Evolutionary conservation across 805 yeast species (phyloP).

Genomic region (Ogataea zsoltii): DNA sequence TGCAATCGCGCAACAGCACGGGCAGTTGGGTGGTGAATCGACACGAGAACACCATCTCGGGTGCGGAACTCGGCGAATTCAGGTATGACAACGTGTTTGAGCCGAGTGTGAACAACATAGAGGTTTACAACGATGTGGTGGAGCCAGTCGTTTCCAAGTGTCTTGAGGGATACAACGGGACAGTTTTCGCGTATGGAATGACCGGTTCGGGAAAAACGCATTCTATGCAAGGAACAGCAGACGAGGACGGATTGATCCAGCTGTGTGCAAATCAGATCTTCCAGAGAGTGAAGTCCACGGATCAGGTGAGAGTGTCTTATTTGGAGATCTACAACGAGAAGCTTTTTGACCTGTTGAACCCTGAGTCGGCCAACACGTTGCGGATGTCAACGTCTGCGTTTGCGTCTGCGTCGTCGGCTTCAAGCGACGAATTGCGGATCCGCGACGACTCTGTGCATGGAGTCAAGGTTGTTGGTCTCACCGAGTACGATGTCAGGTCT

Average conservation of each 20-base stretch:
- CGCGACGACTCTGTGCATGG: constrained; percentile 77
- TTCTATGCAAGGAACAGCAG: constrained; percentile 73
- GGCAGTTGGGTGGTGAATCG: constrained; percentile 49
- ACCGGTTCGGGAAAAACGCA: constrained; percentile 92
- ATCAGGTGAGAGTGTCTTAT: constrained; percentile 61
- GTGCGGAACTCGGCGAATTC: constrained; percentile 62
- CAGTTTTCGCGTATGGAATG: constrained; percentile 93
- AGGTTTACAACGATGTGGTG: constrained; percentile 62
- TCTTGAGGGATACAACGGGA: constrained; percentile 78
- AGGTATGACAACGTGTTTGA: constrained; percentile 78
- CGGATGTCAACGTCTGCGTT: constrained; percentile 12
- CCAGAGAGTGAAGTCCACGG: constrained; percentile 39
- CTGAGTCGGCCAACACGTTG: constrained; percentile 31
- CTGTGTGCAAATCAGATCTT: constrained; percentile 65
- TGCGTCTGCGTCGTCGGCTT: constrained; percentile 1
- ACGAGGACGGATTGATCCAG: constrained; percentile 71
- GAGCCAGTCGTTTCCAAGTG: constrained; percentile 53
- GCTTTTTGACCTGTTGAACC: constrained; percentile 69
- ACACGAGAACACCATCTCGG: constrained; percentile 40
- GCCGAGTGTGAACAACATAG: constrained; percentile 50
- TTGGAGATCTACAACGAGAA: constrained; percentile 87
- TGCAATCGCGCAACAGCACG: constrained; percentile 9
- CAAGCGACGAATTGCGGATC: constrained; percentile 60
- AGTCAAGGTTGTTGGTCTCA: constrained; percentile 72
- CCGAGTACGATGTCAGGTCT: constrained; percentile 55